phyloP scores from a whole-genome alignment of 805 yeast species.

The Starmerella apis region DNA sequence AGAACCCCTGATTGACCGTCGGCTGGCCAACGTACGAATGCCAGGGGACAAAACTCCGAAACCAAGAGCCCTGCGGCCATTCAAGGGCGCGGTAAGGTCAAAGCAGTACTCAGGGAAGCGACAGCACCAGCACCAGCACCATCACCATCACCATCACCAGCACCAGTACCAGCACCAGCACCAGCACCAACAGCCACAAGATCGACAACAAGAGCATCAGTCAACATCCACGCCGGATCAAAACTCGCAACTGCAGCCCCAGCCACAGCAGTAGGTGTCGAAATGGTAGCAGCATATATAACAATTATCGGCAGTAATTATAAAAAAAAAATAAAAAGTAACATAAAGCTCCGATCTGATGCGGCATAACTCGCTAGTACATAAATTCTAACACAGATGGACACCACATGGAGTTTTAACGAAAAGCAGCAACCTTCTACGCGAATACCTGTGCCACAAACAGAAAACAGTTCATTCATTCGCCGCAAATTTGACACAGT shows the following conservation, averaged over 20 bases:
- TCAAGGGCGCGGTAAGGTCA: not conserved
- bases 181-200: not conserved
- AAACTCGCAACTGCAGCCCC: not conserved
- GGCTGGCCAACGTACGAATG: not conserved
- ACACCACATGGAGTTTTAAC: no score
- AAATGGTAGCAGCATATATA: not conserved
- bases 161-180: no score
- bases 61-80: not conserved
- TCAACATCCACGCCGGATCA: no score
- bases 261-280: not conserved
- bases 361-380: not conserved
- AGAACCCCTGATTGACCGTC: conserved; percentile 5
- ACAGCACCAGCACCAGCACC: not conserved
- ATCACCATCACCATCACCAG: not conserved
- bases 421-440: no score
- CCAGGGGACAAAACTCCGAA: not conserved
- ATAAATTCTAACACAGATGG: not conserved
- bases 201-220: not conserved
- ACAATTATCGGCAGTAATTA: not conserved
- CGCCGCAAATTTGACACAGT: no score
- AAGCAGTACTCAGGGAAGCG: not conserved
- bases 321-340: no score
- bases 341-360: no score
- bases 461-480: no score
- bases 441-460: not conserved